A percentile compares a stretch with the other conserved stretches of the same genome.
Conservation (phyloP, 2,329 filamentous ascomycete species). For the Fusarium anguioides region DNA sequence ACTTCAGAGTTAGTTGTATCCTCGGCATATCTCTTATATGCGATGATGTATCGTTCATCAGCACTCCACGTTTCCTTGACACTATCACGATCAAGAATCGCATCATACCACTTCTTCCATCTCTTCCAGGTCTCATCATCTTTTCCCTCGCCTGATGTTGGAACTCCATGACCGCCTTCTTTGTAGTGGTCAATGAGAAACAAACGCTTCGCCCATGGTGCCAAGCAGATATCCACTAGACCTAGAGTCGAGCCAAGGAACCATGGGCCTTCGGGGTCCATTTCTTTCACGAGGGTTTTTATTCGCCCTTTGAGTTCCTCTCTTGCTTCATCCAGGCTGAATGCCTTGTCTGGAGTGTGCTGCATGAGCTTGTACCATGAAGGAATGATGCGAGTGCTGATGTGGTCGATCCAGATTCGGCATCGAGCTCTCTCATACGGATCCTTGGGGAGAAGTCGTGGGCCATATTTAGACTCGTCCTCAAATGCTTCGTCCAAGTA, state of each 20-base stretch:
- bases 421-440: constrained; percentile 73
- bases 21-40: constrained; percentile 75
- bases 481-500: constrained; percentile 79
- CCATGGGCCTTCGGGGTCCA: constrained; percentile 68
- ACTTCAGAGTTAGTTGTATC: constrained; percentile 71
- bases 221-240: constrained; percentile 76
- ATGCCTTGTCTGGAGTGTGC: constrained; percentile 62
- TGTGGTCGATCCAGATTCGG: constrained; percentile 80
- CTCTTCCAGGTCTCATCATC: constrained; percentile 73
- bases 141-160: constrained; percentile 62
- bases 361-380: constrained; percentile 73
- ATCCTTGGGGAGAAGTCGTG: constrained; percentile 67
- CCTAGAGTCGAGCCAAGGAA: constrained; percentile 73
- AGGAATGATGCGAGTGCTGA: constrained; percentile 74
- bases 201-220: constrained; percentile 77
- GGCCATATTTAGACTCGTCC: constrained; percentile 55
- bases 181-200: constrained; percentile 84
- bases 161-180: constrained; percentile 61
- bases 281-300: constrained; percentile 69
- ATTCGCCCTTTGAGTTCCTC: constrained; percentile 68
- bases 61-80: constrained; percentile 76
- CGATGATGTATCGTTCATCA: constrained; percentile 72
- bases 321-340: constrained; percentile 64
- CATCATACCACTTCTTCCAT: constrained; percentile 73
- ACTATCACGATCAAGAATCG: constrained; percentile 69